A percentile compares a stretch with the other conserved stretches of the same genome.
Evolutionary conservation across 2,329 filamentous ascomycete species (phyloP).

Genomic region (Lecanicillium sp.): DNA sequence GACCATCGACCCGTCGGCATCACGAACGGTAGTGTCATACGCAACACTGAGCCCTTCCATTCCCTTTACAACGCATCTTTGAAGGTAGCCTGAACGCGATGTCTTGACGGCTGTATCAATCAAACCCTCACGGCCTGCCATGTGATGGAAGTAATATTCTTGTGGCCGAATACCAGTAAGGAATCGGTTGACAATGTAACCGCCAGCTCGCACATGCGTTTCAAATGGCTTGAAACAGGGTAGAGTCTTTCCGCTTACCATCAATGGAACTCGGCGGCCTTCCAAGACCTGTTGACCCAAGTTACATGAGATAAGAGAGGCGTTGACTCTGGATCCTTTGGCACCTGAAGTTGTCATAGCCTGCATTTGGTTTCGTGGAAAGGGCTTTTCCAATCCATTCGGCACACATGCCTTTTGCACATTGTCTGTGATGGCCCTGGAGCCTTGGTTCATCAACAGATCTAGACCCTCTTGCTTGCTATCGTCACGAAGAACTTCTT

Average conservation of each 20-base stretch:
- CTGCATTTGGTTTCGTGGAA: slow-evolving; percentile 98
- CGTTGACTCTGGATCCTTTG: slow-evolving; percentile 88
- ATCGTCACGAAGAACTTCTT: slow-evolving; percentile 86
- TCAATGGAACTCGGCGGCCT: slow-evolving; percentile 86
- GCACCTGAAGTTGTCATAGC: slow-evolving; percentile 96
- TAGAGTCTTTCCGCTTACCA: slow-evolving; percentile 95
- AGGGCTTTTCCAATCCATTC: slow-evolving; percentile 75
- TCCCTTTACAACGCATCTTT: slow-evolving; percentile 95
- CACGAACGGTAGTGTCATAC: slow-evolving; percentile 90
- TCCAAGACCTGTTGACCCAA: slow-evolving; percentile 94
- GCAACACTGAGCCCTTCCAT: slow-evolving; percentile 92
- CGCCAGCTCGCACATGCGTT: slow-evolving; percentile 79
- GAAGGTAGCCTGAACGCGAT: slow-evolving; percentile 90
- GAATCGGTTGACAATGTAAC: slow-evolving; percentile 93
- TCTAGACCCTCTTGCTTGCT: slow-evolving; percentile 88
- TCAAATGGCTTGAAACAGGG: slow-evolving; percentile 93
- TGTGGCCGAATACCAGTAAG: slow-evolving; percentile 95
- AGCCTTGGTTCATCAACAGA: slow-evolving; percentile 69
- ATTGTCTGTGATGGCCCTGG: slow-evolving; percentile 62
- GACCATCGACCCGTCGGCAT: slow-evolving; percentile 85
- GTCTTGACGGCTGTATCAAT: slow-evolving; percentile 99
- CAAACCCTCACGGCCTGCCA: slow-evolving; percentile 95
- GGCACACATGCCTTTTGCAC: slow-evolving; percentile 79
- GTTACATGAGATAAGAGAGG: slow-evolving; percentile 95
- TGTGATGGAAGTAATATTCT: slow-evolving; percentile 99